Evolutionary conservation across 140 eudicot species (phyloP).

Genomic region (Anethum foeniculum): DNA sequence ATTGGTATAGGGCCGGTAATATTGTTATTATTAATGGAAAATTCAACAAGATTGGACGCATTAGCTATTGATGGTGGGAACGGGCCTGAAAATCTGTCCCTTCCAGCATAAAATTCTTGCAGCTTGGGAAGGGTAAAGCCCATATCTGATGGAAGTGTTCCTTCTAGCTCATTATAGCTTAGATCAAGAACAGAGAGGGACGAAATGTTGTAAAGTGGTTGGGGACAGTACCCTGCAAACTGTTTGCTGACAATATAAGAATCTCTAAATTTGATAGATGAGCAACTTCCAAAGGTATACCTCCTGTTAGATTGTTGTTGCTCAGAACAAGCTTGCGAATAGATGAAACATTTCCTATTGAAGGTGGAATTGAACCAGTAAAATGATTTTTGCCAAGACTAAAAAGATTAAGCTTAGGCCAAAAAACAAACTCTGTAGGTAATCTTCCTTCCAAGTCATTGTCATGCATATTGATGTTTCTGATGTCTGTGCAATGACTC

Average conservation of each 20-base stretch:
- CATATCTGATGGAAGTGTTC: not conserved
- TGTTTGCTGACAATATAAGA: not conserved
- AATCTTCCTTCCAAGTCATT: not conserved
- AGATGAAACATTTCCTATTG: not conserved
- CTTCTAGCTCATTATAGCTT: not conserved
- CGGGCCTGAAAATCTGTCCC: not conserved
- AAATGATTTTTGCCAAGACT: not conserved
- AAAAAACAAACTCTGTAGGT: not conserved
- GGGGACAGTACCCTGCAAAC: not conserved
- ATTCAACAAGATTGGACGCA: not conserved
- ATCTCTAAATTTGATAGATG: not conserved
- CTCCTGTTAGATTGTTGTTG: not conserved
- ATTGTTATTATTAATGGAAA: not conserved
- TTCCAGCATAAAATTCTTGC: not conserved
- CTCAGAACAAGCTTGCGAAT: not conserved
- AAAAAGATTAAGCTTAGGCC: not conserved
- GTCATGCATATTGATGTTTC: not conserved
- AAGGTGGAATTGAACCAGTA: not conserved
- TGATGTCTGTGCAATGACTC: not conserved
- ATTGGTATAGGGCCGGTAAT: not conserved
- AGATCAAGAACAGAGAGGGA: not conserved
- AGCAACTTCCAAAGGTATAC: not conserved
- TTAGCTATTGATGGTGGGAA: not conserved
- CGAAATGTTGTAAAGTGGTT: not conserved
- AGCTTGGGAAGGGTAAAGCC: not conserved